Conservation (phyloP, 1,284 basidiomycete species). For the Takashimella koratensis region DNA sequence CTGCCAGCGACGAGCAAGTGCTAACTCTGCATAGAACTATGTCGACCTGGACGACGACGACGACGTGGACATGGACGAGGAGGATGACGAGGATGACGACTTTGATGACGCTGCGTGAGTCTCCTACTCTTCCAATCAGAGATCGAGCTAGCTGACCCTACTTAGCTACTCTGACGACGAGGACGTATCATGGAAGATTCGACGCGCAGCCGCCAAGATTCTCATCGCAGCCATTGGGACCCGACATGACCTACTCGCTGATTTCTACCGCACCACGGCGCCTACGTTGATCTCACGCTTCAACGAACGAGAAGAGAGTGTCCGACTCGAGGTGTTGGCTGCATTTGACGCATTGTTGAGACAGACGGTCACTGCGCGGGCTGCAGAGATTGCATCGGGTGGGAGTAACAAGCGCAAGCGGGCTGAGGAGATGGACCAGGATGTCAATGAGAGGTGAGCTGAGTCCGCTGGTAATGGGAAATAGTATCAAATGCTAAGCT, state of each 20-base stretch:
- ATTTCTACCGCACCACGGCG: constrained; percentile 77
- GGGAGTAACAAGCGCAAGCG: constrained; percentile 58
- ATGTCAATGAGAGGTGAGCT: constrained; percentile 63
- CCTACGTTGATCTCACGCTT: constrained; percentile 86
- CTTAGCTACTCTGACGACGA: constrained; percentile 92
- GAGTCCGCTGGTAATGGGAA: background rate
- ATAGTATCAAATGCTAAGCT: background rate
- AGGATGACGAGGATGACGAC: constrained; percentile 49
- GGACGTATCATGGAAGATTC: constrained; percentile 97
- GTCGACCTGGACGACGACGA: constrained; percentile 70
- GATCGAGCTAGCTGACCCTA: constrained; percentile 8
- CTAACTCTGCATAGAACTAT: constrained; percentile 53
- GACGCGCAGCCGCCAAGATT: constrained; percentile 87
- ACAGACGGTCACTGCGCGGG: constrained; percentile 58
- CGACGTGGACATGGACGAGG: constrained; percentile 45
- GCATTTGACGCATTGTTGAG: constrained; percentile 76
- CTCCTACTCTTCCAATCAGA: no score
- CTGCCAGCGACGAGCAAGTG: background rate
- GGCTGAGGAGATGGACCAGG: constrained; percentile 65
- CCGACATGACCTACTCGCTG: constrained; percentile 74
- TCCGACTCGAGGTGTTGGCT: constrained; percentile 87
- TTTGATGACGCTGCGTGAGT: constrained; percentile 73
- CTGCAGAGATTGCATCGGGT: constrained; percentile 29
- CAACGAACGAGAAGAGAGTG: constrained; percentile 91
- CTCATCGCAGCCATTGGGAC: constrained; percentile 80